phyloP scores from a whole-genome alignment of 2,329 filamentous ascomycete genomes.

The Hypoxylon sp. region DNA sequence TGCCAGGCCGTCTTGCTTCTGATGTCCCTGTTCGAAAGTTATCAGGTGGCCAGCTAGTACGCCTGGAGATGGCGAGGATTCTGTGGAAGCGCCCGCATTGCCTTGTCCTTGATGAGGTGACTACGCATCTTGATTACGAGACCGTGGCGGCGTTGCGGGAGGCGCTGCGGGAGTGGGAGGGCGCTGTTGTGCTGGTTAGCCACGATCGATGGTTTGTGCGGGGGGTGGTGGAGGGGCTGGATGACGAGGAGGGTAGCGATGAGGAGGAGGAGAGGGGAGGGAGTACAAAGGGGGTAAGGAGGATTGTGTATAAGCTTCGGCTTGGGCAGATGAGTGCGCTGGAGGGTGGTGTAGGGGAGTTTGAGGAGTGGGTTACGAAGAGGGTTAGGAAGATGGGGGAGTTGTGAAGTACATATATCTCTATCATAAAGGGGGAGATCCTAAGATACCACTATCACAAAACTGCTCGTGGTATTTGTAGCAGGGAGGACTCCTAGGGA shows the following conservation, averaged over 20 bases:
- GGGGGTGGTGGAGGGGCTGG: slow-evolving; percentile 76
- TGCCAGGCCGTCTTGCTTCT: slow-evolving; percentile 78
- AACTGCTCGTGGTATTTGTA: no score
- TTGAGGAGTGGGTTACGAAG: slow-evolving; percentile 59
- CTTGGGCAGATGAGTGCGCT: slow-evolving; percentile 69
- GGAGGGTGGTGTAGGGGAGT: slow-evolving; percentile 73
- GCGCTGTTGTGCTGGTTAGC: slow-evolving; percentile 82
- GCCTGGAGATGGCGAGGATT: slow-evolving; percentile 75
- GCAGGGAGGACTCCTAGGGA: no score
- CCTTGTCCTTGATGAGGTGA: slow-evolving; percentile 84
- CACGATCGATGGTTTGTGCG: slow-evolving; percentile 88
- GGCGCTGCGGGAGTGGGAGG: slow-evolving; percentile 77
- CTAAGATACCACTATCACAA: no score
- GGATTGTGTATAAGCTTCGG: slow-evolving; percentile 73
- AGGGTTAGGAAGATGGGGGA: slow-evolving; percentile 46
- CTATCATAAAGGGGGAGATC: no score
- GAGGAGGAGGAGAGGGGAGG: slow-evolving; percentile 59
- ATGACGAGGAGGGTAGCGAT: slow-evolving; percentile 57
- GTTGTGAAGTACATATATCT: slow-evolving; percentile 2
- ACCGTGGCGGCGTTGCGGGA: slow-evolving; percentile 80
- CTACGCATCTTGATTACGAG: slow-evolving; percentile 87
- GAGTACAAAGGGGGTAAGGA: slow-evolving; percentile 56
- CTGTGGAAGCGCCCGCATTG: slow-evolving; percentile 79
- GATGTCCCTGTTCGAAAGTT: slow-evolving; percentile 81
- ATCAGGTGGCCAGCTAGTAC: slow-evolving; percentile 83